Conservation (phyloP, 2,329 filamentous ascomycete species). For the Lecanicillium sp. region DNA sequence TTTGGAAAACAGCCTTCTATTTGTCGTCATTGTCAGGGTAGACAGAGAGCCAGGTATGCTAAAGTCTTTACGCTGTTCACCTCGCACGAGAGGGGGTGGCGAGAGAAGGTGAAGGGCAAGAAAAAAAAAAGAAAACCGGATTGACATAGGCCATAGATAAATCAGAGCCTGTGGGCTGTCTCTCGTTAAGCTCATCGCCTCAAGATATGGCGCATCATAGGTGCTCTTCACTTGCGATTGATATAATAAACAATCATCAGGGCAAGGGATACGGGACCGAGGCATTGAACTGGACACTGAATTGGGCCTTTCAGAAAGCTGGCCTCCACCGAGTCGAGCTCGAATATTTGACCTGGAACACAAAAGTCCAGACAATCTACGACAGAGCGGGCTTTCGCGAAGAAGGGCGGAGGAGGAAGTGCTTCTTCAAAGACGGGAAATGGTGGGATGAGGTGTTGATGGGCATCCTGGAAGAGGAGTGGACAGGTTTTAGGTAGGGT, state of each 20-base stretch:
- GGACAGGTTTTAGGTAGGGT: no score
- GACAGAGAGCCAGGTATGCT: not conserved
- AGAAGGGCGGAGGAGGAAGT: slow-evolving; percentile 31
- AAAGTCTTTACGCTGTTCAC: not conserved
- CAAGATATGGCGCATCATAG: slow-evolving; percentile 2
- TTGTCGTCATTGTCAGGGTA: not conserved
- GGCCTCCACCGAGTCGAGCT: slow-evolving; percentile 37
- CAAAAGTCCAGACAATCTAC: slow-evolving; percentile 34
- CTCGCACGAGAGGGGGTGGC: no score
- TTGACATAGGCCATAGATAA: not conserved
- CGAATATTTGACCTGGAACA: slow-evolving; percentile 34
- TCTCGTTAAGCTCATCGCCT: not conserved
- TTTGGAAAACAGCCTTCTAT: not conserved
- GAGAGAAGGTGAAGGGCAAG: no score
- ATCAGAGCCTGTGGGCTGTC: not conserved
- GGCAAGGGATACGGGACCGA: slow-evolving; percentile 37
- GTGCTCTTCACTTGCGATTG: slow-evolving; percentile 25
- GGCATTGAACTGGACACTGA: slow-evolving; percentile 36
- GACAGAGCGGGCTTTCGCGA: slow-evolving; percentile 34
- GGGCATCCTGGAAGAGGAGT: slow-evolving; percentile 31
- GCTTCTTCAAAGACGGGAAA: slow-evolving; percentile 29
- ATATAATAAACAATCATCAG: slow-evolving; percentile 28
- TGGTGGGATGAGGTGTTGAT: slow-evolving; percentile 28
- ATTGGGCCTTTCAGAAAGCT: slow-evolving; percentile 35
- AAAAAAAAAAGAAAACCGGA: not conserved